Conservation (phyloP, 176 grass and related monocot genomes). For the Oryza australiensis region DNA sequence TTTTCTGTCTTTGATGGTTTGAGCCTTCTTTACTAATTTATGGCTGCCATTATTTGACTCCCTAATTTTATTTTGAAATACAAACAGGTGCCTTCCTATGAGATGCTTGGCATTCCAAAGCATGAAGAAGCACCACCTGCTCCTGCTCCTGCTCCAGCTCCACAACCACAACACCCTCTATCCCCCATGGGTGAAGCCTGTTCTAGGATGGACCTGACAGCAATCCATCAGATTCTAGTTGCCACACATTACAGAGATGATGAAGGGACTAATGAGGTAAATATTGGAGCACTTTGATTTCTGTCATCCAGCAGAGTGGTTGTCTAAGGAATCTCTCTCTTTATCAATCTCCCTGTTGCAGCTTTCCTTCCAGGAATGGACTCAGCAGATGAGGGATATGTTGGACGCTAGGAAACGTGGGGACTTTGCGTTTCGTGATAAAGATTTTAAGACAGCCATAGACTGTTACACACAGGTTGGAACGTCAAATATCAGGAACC, state of each 20-base stretch:
- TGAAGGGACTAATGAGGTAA: conserved; percentile 93
- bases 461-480: conserved; percentile 84
- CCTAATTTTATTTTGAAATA: conserved; percentile 22
- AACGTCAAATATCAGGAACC: not conserved
- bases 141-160: conserved; percentile 26
- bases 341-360: conserved; percentile 31
- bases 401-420: conserved; percentile 85
- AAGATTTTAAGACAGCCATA: conserved; percentile 93
- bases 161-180: conserved; percentile 55
- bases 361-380: conserved; percentile 99
- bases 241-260: conserved; percentile 84
- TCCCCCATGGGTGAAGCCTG: conserved; percentile 93
- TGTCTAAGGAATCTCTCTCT: not conserved
- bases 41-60: conserved; percentile 4
- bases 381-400: conserved; percentile 98
- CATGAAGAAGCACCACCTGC: conserved; percentile 54
- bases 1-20: conserved; percentile 19
- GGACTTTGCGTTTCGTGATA: conserved; percentile 92
- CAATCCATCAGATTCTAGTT: conserved; percentile 92
- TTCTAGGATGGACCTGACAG: conserved; percentile 88
- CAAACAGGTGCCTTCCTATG: conserved; percentile 74
- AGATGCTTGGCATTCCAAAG: conserved; percentile 85
- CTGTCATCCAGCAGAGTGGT: not conserved
- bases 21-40: not conserved
- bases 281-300: conserved; percentile 1